Conservation (phyloP, 1,284 basidiomycete genomes). For the Cutaneotrichosporon daszewskae region DNA sequence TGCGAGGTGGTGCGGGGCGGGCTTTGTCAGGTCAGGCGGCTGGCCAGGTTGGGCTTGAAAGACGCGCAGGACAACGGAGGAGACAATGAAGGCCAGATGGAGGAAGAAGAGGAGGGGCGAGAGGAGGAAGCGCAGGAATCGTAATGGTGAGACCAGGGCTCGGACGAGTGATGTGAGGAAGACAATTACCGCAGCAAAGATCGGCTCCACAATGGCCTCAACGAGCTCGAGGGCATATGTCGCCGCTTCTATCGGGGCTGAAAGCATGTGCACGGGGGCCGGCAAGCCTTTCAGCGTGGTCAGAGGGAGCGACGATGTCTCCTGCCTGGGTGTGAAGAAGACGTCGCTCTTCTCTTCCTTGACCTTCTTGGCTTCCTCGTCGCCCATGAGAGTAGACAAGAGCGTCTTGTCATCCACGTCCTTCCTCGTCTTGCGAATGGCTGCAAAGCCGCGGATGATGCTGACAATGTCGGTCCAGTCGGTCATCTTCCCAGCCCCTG, state of each 20-base stretch:
- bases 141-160: background rate
- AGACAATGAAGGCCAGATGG: constrained; percentile 31
- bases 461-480: constrained; percentile 63
- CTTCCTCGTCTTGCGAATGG: constrained; percentile 6
- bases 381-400: background rate
- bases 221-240: no score
- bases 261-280: background rate
- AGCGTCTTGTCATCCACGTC: background rate
- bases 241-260: no score
- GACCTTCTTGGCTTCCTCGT: background rate
- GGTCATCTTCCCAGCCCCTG: constrained; percentile 85
- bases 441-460: constrained; percentile 30
- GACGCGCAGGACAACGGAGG: constrained; percentile 30
- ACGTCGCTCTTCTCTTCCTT: background rate
- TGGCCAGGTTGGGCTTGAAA: constrained; percentile 21
- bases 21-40: constrained; percentile 6
- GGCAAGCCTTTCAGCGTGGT: background rate
- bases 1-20: constrained; percentile 18
- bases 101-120: constrained; percentile 30
- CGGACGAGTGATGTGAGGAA: background rate
- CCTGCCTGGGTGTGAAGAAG: background rate
- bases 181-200: background rate
- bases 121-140: constrained; percentile 7
- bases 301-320: background rate
- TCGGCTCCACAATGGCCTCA: background rate